phyloP scores from a whole-genome alignment of 139 green algal species.

The Auxenochlorella pyrenoidosa region DNA sequence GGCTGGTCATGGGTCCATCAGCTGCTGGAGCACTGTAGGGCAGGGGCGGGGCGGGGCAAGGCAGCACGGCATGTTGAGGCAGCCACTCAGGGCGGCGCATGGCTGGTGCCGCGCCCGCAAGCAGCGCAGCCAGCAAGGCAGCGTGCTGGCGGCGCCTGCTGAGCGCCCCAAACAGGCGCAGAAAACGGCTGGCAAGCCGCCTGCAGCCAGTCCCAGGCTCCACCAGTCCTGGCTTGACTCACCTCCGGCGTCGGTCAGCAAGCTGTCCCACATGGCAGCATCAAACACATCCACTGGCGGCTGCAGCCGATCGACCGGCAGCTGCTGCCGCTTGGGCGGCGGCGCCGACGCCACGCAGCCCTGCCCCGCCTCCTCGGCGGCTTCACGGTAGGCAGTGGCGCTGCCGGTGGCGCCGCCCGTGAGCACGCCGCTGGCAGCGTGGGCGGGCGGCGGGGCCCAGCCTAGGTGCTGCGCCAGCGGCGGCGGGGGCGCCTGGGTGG shows the following conservation, averaged over 20 bases:
- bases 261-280: background rate
- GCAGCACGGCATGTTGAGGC: too few species aligned
- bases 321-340: background rate
- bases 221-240: too few species aligned
- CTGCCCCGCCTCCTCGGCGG: background rate
- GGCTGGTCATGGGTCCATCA: background rate
- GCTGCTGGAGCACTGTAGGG: conserved; percentile 3
- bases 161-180: too few species aligned
- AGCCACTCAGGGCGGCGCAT: too few species aligned
- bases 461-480: too few species aligned
- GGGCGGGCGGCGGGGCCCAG: too few species aligned
- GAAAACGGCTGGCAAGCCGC: too few species aligned
- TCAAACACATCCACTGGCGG: background rate
- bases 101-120: too few species aligned
- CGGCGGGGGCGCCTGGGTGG: too few species aligned
- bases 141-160: background rate
- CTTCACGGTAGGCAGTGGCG: background rate
- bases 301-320: background rate
- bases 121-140: background rate
- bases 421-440: background rate
- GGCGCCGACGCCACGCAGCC: background rate
- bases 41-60: too few species aligned
- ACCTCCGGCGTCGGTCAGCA: background rate
- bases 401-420: too few species aligned
- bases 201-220: too few species aligned